phyloP scores from a whole-genome alignment of 257 asterid species.

The Eucommia ulmoides region DNA sequence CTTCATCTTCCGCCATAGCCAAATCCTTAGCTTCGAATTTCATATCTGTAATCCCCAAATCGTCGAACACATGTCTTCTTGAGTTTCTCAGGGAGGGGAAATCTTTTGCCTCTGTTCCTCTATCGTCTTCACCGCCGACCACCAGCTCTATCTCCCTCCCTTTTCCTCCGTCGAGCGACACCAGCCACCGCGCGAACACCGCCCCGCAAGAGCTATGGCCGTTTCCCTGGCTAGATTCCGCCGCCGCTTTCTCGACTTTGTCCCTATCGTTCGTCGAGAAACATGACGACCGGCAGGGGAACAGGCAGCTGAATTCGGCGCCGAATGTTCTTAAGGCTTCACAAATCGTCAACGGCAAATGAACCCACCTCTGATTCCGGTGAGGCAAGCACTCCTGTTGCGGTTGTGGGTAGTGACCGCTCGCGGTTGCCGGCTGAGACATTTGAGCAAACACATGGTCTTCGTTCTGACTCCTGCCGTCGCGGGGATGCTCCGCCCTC shows the following conservation, averaged over 20 bases:
- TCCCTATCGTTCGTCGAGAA: conserved; percentile 34
- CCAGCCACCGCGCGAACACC: conserved; percentile 68
- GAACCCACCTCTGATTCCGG: conserved; percentile 85
- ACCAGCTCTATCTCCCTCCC: conserved; percentile 80
- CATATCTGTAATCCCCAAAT: conserved; percentile 59
- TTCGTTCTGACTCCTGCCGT: conserved; percentile 11
- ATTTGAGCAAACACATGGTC: conserved; percentile 14
- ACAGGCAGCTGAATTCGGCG: conserved; percentile 70
- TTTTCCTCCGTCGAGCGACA: conserved; percentile 50
- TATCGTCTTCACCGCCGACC: conserved; percentile 59
- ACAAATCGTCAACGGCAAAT: conserved; percentile 75
- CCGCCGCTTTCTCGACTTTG: conserved; percentile 22
- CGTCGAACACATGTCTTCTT: conserved; percentile 84
- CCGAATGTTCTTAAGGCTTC: conserved; percentile 66
- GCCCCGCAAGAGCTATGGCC: conserved; percentile 54
- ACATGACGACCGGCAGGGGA: conserved; percentile 66
- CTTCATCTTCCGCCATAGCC: conserved; percentile 22
- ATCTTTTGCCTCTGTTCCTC: conserved; percentile 11
- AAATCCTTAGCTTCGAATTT: conserved; percentile 37
- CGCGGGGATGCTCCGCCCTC: conserved; percentile 23
- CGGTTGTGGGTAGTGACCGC: conserved; percentile 30
- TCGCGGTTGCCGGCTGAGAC: conserved; percentile 14
- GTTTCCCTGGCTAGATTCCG: conserved; percentile 6
- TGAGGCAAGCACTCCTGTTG: conserved; percentile 40
- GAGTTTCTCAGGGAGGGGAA: conserved; percentile 34